Conservation (phyloP, 2,329 filamentous ascomycete genomes). For the Paraconiothyrium brasiliense region DNA sequence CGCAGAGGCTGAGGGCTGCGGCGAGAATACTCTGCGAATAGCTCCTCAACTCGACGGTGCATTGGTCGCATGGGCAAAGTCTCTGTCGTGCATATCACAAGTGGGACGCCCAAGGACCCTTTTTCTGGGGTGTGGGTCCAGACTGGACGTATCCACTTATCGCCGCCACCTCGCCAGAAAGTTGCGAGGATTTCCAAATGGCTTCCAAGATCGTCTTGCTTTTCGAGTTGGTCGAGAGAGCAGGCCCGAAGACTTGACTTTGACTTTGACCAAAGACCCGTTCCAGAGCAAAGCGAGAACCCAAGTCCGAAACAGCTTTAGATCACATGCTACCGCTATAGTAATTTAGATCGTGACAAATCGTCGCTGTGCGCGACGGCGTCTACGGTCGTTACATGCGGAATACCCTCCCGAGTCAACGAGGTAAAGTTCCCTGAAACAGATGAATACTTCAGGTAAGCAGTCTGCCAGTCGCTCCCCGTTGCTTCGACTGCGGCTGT, state of each 20-base stretch:
- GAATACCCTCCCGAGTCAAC: too few relatives aligned
- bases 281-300: too few relatives aligned
- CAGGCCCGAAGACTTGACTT: background rate
- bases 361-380: too few relatives aligned
- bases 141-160: background rate
- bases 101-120: slow-evolving; percentile 2
- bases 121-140: slow-evolving; percentile 1
- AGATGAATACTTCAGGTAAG: too few relatives aligned
- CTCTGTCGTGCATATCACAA: background rate
- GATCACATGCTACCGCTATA: too few relatives aligned
- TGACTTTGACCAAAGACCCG: too few relatives aligned
- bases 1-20: background rate
- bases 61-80: background rate
- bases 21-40: background rate
- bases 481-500: too few relatives aligned
- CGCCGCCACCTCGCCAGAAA: slow-evolving; percentile 1
- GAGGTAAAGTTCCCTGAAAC: too few relatives aligned
- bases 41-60: background rate
- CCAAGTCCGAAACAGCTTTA: too few relatives aligned
- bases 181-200: slow-evolving; percentile 7
- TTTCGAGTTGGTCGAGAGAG: background rate
- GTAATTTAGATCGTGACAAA: too few relatives aligned
- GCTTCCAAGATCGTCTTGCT: background rate
- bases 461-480: too few relatives aligned
- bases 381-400: too few relatives aligned